phyloP scores from a whole-genome alignment of 495 filamentous ascomycete genomes.

The Aspergillus hancockii region DNA sequence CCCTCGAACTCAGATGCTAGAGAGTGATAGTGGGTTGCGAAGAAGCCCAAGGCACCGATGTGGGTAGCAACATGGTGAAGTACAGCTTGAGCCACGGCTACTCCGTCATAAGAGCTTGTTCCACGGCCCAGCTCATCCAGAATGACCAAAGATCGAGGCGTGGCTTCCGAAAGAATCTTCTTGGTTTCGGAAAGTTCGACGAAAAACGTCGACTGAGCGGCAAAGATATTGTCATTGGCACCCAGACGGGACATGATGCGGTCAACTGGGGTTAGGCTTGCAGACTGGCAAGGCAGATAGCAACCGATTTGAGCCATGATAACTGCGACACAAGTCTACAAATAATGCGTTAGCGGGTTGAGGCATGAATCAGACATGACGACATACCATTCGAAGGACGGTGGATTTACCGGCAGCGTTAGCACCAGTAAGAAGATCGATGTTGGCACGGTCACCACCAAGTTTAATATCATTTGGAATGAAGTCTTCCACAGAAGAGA shows the following conservation, averaged over 20 bases:
- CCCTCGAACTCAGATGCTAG: conserved; percentile 84
- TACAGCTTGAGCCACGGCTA: conserved; percentile 94
- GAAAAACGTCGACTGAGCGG: conserved; percentile 97
- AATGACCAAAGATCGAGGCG: conserved; percentile 92
- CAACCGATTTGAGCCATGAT: conserved; percentile 99
- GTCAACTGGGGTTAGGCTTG: conserved; percentile 87
- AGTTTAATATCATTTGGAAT: conserved; percentile 95
- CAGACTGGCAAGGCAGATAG: conserved; percentile 81
- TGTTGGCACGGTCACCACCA: conserved; percentile 76
- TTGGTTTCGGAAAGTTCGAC: conserved; percentile 97
- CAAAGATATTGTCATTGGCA: conserved; percentile 99
- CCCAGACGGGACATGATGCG: conserved; percentile 99
- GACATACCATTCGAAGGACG: conserved; percentile 87
- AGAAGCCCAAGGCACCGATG: conserved; percentile 93
- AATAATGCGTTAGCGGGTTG: conserved; percentile 7
- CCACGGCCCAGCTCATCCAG: conserved; percentile 96
- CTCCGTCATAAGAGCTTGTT: conserved; percentile 91
- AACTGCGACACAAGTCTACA: conserved; percentile 84
- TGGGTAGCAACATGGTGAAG: conserved; percentile 93
- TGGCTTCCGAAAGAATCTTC: conserved; percentile 96
- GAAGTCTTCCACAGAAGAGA: conserved; percentile 85
- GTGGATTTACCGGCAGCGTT: conserved; percentile 99
- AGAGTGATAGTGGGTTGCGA: conserved; percentile 97
- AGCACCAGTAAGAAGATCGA: conserved; percentile 91
- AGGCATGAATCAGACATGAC: not conserved